Evolutionary conservation across 768 basidiomycete genomes (phyloP), one percentile per base, ranked within the genome.

Genomic region (Russula sp.): DNA sequence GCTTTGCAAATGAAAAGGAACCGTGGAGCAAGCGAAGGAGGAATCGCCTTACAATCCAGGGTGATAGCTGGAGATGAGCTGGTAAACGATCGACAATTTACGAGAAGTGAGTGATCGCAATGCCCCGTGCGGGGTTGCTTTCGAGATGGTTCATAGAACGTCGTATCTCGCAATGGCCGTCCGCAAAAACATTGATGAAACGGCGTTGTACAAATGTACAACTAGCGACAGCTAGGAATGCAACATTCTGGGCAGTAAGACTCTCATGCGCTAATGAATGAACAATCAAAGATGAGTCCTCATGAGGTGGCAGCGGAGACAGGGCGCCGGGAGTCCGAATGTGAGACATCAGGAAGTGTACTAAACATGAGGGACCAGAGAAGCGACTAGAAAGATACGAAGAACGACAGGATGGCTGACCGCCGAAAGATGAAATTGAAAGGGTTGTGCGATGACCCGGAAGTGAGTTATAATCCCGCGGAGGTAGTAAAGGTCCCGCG

Each of bases 161-260:
- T 32, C 13, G 31, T 45, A 42, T 47, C 34, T 51, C 50, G 47
- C 42, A 47, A 39, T 59, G 57, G 37, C 20, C 35, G 57, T 53
- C 9, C 45, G 50, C 34, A 31, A 45, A 47, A 32, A 27, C 34
- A 34, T 57, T 57, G 57, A 63, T 63, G 57, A 63, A 63, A 63
- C 62, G 62, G 62, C 62, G 62, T 63, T 63, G 57, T n/a, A 35
- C n/a, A 49, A 16, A 47, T 63, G 62, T 22, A 22, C 62, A 44
- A 32, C 14, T 50, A n/a, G 37, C 47, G 47, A 52, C 32, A 32
- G 34, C 32, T 6, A 50, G 47, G 61, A 50, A 62, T 35, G 18
- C 7, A 9, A 49, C 37, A 52, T 55, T 22, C 42, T 44, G 39
- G 56, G 47, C 45, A 27, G 45, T 57, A 22, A 32, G 39, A 14